phyloP scores from a whole-genome alignment of 768 basidiomycete species.

The Xerocomellus intermedius region DNA sequence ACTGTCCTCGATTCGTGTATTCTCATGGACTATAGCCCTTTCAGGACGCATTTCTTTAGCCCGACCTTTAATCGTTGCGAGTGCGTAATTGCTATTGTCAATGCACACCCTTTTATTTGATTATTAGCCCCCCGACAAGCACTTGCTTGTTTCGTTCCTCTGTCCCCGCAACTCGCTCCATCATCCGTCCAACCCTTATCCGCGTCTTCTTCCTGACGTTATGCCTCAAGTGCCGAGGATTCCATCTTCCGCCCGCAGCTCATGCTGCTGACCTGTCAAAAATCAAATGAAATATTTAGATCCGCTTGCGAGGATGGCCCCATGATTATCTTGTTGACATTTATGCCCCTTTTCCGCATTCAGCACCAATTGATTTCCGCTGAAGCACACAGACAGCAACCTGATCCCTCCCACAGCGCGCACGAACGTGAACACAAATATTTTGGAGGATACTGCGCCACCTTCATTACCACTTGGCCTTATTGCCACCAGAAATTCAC shows the following conservation, averaged over 20 bases:
- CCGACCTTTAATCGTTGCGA: not conserved
- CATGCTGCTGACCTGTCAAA: constrained; percentile 1
- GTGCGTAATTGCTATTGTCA: constrained; percentile 11
- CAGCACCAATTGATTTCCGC: not conserved
- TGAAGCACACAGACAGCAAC: not conserved
- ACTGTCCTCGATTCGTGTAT: not conserved
- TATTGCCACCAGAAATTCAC: constrained; percentile 1
- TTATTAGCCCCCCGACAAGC: not conserved
- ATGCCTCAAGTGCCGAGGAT: constrained; percentile 9
- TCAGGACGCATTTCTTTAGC: not conserved
- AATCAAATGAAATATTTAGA: constrained; percentile 3
- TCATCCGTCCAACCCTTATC: constrained; percentile 2
- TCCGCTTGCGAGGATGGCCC: not conserved
- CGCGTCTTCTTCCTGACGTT: constrained; percentile 1
- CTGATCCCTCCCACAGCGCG: constrained; percentile 12
- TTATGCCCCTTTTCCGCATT: not conserved
- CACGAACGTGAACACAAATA: constrained; percentile 5
- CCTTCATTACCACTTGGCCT: not conserved
- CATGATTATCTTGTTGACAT: constrained; percentile 1
- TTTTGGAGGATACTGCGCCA: constrained; percentile 2
- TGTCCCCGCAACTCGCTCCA: not conserved
- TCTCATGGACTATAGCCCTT: not conserved
- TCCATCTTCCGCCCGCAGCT: constrained; percentile 1
- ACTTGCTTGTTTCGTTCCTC: not conserved
- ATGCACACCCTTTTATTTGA: constrained; percentile 1